Percentiles rank a stretch among this genome's conserved stretches.
phyloP scores from a whole-genome alignment of 192 early-diverging fungal species.

The Globomyces pollinis-pini region DNA sequence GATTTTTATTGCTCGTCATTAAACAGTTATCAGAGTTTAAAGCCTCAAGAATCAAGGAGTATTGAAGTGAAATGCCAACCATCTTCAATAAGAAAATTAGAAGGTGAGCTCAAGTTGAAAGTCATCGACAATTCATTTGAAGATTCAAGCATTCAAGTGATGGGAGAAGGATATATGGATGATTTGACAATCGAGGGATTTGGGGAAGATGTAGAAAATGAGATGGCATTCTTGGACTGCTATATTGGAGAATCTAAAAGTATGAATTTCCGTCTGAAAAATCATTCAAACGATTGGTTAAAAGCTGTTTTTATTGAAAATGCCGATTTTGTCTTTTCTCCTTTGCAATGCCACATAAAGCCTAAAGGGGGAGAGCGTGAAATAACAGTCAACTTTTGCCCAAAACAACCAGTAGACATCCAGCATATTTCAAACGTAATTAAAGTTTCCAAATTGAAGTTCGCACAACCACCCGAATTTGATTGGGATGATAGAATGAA shows the following conservation, averaged over 20 bases:
- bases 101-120: constrained; percentile 39
- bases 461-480: constrained; percentile 17
- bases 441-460: constrained; percentile 22
- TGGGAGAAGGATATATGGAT: constrained; percentile 50
- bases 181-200: constrained; percentile 46
- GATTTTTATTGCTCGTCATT: constrained; percentile 37
- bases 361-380: constrained; percentile 32
- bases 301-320: constrained; percentile 22
- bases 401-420: constrained; percentile 29
- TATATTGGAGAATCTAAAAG: constrained; percentile 30
- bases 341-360: constrained; percentile 28
- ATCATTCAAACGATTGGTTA: constrained; percentile 38
- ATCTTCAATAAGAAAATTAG: constrained; percentile 29
- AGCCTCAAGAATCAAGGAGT: constrained; percentile 32
- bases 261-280: constrained; percentile 28
- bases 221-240: constrained; percentile 44
- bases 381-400: constrained; percentile 30
- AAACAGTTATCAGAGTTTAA: constrained; percentile 29
- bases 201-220: constrained; percentile 39
- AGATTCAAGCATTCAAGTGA: constrained; percentile 35
- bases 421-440: constrained; percentile 6
- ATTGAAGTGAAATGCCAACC: constrained; percentile 39
- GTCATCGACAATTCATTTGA: constrained; percentile 54
- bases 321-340: constrained; percentile 33
- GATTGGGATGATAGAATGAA: constrained; percentile 49